Evolutionary conservation across 495 filamentous ascomycete species (phyloP).

Genomic region (Pseudevernia furfuracea): DNA sequence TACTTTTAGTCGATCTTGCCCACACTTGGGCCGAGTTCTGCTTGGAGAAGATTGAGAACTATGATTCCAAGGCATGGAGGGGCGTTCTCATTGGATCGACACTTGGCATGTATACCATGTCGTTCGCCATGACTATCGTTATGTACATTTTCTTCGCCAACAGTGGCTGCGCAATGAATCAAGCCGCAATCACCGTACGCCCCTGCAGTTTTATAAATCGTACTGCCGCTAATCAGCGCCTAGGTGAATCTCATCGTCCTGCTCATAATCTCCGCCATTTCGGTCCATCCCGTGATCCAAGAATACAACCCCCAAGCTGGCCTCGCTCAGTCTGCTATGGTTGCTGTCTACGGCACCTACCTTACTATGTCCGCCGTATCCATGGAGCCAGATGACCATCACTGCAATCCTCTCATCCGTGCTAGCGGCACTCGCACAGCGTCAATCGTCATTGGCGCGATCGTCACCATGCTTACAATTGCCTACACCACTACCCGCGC

Average conservation of each 20-base stretch:
- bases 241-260: conserved; percentile 69
- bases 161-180: conserved; percentile 86
- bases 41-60: conserved; percentile 83
- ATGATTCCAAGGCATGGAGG: conserved; percentile 78
- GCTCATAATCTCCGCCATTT: conserved; percentile 71
- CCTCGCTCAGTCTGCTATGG: conserved; percentile 93
- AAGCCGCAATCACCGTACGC: conserved; percentile 56
- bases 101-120: conserved; percentile 84
- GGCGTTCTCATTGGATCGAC: conserved; percentile 84
- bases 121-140: conserved; percentile 85
- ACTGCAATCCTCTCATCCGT: conserved; percentile 88
- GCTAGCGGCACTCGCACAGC: conserved; percentile 85
- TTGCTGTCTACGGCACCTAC: conserved; percentile 96
- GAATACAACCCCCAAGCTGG: conserved; percentile 89
- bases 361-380: conserved; percentile 96
- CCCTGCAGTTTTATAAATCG: background rate
- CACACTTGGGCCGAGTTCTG: conserved; percentile 98
- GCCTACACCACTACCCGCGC: conserved; percentile 97
- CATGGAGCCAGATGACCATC: conserved; percentile 93
- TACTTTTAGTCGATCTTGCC: conserved; percentile 88
- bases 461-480: conserved; percentile 93
- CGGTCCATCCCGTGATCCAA: conserved; percentile 84
- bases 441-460: conserved; percentile 81
- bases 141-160: conserved; percentile 96
- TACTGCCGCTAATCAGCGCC: background rate